These are phyloP conservation scores for Leishmania amazonensis DNA, from an alignment of 208 protist genomes.

Conservation along the genomic window DNA sequence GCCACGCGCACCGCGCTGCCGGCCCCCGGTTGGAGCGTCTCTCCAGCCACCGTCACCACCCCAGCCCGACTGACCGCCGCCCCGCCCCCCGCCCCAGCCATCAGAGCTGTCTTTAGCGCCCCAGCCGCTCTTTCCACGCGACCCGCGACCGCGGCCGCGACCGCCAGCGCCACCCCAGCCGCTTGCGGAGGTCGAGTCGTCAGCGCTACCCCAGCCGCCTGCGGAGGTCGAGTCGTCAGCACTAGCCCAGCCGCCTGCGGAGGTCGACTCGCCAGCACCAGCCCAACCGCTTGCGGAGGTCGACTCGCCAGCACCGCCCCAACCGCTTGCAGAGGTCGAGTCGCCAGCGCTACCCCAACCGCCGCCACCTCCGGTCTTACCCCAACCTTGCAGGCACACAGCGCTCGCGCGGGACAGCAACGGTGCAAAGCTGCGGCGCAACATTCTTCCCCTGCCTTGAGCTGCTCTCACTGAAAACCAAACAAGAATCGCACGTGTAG, in stretches of 20 bases:
- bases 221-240: conserved; percentile 11
- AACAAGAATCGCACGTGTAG: background rate
- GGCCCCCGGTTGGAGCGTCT: conserved; percentile 24
- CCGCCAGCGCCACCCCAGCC: background rate
- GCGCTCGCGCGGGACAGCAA: conserved; percentile 36
- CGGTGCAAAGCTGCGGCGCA: conserved; percentile 43
- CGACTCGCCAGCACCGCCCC: conserved; percentile 41
- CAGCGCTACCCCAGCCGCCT: conserved; percentile 18
- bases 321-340: conserved; percentile 30
- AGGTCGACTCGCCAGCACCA: conserved; percentile 5
- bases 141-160: conserved; percentile 1
- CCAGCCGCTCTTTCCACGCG: conserved; percentile 1
- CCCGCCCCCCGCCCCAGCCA: conserved; percentile 13
- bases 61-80: conserved; percentile 13
- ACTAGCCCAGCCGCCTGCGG: conserved; percentile 21
- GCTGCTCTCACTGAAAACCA: background rate
- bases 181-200: conserved; percentile 16
- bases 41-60: conserved; percentile 29
- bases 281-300: conserved; percentile 15
- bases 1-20: conserved; percentile 26
- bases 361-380: conserved; percentile 19
- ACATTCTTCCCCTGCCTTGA: conserved; percentile 15
- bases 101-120: conserved; percentile 14
- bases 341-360: conserved; percentile 58
- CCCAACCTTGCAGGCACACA: conserved; percentile 64